A percentile compares a stretch with the other conserved stretches of the same genome.
phyloP scores from a whole-genome alignment of 2,329 filamentous ascomycete species.

The Ophiocordyceps robertsii region DNA sequence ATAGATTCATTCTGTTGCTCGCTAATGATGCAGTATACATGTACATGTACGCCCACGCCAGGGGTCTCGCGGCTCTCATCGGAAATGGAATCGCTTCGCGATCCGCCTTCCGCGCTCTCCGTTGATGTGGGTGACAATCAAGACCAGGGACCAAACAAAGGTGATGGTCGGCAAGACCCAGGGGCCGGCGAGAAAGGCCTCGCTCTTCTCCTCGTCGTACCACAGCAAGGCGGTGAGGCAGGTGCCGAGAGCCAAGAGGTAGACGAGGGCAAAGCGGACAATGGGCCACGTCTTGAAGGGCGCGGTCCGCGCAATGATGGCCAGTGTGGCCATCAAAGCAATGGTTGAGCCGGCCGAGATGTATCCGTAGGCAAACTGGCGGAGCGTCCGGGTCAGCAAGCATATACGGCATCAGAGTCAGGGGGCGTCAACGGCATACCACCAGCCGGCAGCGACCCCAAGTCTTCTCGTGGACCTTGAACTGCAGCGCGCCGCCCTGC shows the following conservation, averaged over 20 bases:
- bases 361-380: not conserved
- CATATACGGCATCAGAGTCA: not conserved
- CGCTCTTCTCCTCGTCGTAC: not conserved
- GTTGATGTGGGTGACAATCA: not conserved
- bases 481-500: constrained; percentile 7
- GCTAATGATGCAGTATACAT: too few relatives aligned
- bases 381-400: not conserved
- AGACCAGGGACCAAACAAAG: not conserved
- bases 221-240: not conserved
- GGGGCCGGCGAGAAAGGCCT: not conserved
- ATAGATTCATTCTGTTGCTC: too few relatives aligned
- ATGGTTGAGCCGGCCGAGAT: not conserved
- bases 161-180: not conserved
- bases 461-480: constrained; percentile 10
- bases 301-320: not conserved
- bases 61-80: too few relatives aligned
- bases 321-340: not conserved
- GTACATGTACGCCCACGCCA: too few relatives aligned
- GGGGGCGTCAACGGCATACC: constrained; percentile 7
- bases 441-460: constrained; percentile 15
- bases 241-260: not conserved
- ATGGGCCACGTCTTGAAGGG: not conserved
- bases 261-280: not conserved
- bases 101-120: not conserved
- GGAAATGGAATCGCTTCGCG: not conserved